Base-by-base conservation (phyloP, 2,329 filamentous ascomycete genomes). In the Ophiostoma populinum region DNA sequence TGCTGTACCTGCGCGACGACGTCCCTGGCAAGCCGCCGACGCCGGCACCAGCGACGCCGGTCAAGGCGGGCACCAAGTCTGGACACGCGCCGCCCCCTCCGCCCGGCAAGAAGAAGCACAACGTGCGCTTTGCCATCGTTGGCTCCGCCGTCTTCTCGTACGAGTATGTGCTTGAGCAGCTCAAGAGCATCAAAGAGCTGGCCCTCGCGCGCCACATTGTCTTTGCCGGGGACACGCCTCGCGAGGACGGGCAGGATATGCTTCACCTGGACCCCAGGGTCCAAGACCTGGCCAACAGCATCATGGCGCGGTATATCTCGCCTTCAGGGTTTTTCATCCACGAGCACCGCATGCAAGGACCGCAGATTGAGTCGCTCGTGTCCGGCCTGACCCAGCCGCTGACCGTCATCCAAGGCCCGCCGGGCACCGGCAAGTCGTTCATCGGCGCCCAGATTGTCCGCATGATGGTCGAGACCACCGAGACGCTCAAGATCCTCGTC, bases 381-480 rank as follows among this genome's bases (percentile, higher is more conserved):
- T 30, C 32, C 24, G 40, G 34, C 36, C 31, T 36, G 21, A 40
- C 32, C 21, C 25, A 19, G 17, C 31, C 20, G n/a, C 28, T 35
- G 16, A 39, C 17, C 4, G 24, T 37, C 7, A 37, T 39, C 32
- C 37, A 33, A 36, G 19, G 12, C 7, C 32, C 24, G 29, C 15
- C 30, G 74, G 73, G 75, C 0, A 85, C 77, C 0, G 80, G 80
- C 1, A 86, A 86, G 43, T 81, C 76, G 0, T 80, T 80, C 41
- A 65, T 81, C 3, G 80, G 80, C 0, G 70, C 76, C 0, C 53
- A 78, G 2, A 55, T 75, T 1, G 65, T 69, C 0, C 72, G 73
- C 35, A 50, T 59, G 0, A 47, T 85, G 0, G 30, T 32, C 30
- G 6, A 7, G 8, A 7, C 21, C 52, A 71, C 15, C 48, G 66